phyloP scores from a whole-genome alignment of 805 yeast species.

The Pichia eremophila region DNA sequence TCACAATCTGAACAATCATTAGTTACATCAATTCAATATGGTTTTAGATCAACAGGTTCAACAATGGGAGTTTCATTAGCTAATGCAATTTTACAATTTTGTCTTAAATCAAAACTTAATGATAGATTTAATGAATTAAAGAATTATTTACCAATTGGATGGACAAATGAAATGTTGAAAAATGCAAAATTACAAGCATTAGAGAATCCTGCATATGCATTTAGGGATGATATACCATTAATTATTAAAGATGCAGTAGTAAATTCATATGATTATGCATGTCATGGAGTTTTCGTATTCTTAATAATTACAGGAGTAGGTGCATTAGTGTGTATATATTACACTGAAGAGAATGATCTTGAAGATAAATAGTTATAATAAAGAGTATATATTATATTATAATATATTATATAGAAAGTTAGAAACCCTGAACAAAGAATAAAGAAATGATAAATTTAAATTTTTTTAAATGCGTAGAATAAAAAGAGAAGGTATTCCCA shows the following conservation, averaged over 20 bases:
- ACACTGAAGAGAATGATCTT: slow-evolving; percentile 11
- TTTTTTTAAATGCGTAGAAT: background rate
- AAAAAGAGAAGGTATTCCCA: too few relatives aligned
- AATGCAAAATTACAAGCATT: slow-evolving; percentile 9
- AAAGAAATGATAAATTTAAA: background rate
- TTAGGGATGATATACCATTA: slow-evolving; percentile 17
- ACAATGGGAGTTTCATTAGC: slow-evolving; percentile 45
- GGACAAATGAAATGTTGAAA: slow-evolving; percentile 6
- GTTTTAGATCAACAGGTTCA: slow-evolving; percentile 47
- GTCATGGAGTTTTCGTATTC: slow-evolving; percentile 45
- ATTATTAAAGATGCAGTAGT: slow-evolving; percentile 33
- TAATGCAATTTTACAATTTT: slow-evolving; percentile 35
- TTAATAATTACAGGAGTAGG: slow-evolving; percentile 14
- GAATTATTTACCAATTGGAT: slow-evolving; percentile 10
- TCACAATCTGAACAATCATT: slow-evolving; percentile 65
- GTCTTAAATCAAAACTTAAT: slow-evolving; percentile 9
- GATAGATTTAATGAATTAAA: slow-evolving; percentile 10
- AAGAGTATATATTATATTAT: too few relatives aligned
- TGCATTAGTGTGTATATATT: slow-evolving; percentile 6
- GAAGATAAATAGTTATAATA: background rate
- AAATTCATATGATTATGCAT: slow-evolving; percentile 40
- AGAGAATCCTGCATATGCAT: slow-evolving; percentile 19
- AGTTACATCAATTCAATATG: slow-evolving; percentile 83
- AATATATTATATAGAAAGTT: too few relatives aligned
- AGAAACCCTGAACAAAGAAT: background rate